Evolutionary conservation across 352 stramenopile species (phyloP).

Genomic region (Phytophthora pini): DNA sequence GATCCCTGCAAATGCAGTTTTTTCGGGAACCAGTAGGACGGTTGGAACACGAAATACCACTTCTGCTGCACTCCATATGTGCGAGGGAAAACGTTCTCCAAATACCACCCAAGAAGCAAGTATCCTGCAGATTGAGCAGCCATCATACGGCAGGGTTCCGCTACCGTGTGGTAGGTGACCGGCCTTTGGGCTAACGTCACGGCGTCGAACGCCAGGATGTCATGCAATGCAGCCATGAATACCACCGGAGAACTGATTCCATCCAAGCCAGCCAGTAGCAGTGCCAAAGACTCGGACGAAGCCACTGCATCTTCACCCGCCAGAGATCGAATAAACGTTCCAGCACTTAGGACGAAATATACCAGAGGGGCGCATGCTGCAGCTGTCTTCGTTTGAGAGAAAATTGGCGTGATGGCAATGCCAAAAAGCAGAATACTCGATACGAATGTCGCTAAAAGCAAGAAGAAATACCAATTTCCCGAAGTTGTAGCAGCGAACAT

Average conservation of each 20-base stretch:
- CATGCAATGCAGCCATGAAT: slow-evolving; percentile 70
- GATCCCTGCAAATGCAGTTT: slow-evolving; percentile 6
- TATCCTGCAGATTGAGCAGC: slow-evolving; percentile 87
- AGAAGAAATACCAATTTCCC: slow-evolving; percentile 58
- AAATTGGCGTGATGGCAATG: slow-evolving; percentile 76
- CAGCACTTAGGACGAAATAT: slow-evolving; percentile 66
- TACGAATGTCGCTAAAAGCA: slow-evolving; percentile 66
- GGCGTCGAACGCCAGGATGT: slow-evolving; percentile 62
- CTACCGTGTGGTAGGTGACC: slow-evolving; percentile 58
- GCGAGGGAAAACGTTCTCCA: slow-evolving; percentile 93
- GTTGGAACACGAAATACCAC: slow-evolving; percentile 94
- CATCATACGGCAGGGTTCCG: slow-evolving; percentile 67
- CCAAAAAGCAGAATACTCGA: slow-evolving; percentile 76
- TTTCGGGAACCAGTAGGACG: slow-evolving; percentile 82
- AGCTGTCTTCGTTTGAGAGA: slow-evolving; percentile 74
- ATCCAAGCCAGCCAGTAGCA: slow-evolving; percentile 50
- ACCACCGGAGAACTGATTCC: slow-evolving; percentile 67
- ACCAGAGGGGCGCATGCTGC: slow-evolving; percentile 66
- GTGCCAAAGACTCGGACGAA: slow-evolving; percentile 37
- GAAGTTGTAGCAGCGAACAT: slow-evolving; percentile 66
- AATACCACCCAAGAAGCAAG: slow-evolving; percentile 92
- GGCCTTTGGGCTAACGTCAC: slow-evolving; percentile 39
- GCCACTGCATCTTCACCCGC: slow-evolving; percentile 59
- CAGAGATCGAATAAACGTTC: slow-evolving; percentile 58
- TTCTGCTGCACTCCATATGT: slow-evolving; percentile 91